phyloP scores from a whole-genome alignment of 441 rosid species.

The Syzygium malaccense region DNA sequence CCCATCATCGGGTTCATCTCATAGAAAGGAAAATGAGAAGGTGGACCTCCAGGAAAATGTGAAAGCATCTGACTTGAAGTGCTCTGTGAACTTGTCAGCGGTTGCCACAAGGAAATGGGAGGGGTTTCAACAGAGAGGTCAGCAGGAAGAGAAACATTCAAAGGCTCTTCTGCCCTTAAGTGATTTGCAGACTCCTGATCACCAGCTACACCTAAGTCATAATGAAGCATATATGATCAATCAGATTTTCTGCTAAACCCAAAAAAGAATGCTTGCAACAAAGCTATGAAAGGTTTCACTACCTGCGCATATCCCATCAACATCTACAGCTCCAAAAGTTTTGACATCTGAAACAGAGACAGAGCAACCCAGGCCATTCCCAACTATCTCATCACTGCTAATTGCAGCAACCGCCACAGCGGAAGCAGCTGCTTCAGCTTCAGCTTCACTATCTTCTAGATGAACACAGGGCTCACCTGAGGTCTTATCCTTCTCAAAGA shows the following conservation, averaged over 20 bases:
- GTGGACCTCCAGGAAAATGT: conserved; percentile 75
- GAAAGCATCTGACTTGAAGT: conserved; percentile 77
- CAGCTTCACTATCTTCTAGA: conserved; percentile 77
- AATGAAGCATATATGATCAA: not conserved
- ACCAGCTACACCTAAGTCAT: conserved; percentile 33
- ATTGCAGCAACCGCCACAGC: conserved; percentile 94
- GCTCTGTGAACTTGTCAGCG: conserved; percentile 69
- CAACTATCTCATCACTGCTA: conserved; percentile 69
- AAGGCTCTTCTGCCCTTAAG: conserved; percentile 77
- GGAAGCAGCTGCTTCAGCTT: conserved; percentile 86
- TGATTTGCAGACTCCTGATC: conserved; percentile 47
- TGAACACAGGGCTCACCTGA: conserved; percentile 42
- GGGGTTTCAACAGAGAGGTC: conserved; percentile 92
- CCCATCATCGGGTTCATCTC: conserved; percentile 94
- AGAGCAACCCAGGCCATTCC: conserved; percentile 36
- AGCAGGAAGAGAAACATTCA: conserved; percentile 88
- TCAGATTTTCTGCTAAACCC: not conserved
- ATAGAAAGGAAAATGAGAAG: conserved; percentile 82
- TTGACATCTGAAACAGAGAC: conserved; percentile 52
- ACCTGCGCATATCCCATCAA: conserved; percentile 37
- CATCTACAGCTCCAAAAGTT: conserved; percentile 41
- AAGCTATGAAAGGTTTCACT: conserved; percentile 2
- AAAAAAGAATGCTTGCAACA: not conserved
- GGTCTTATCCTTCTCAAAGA: conserved; percentile 67
- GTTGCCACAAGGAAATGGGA: conserved; percentile 80